Base-by-base conservation (phyloP, 768 basidiomycete genomes). In the Calvatia gigantea region DNA sequence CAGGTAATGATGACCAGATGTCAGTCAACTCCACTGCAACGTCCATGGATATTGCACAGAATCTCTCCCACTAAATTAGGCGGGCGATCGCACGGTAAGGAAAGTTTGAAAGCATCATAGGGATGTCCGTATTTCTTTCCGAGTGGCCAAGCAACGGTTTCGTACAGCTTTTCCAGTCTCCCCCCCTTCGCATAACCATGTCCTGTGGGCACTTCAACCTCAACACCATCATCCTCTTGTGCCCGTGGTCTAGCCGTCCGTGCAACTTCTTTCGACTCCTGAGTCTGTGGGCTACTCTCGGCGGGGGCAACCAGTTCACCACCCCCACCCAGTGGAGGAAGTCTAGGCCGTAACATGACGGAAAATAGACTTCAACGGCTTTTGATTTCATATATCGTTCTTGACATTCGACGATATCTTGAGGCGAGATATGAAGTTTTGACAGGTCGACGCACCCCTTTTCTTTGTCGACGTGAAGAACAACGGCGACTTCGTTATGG, bases 391-490 rank as follows among this genome's bases (percentile, higher is more conserved):
- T 94, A 72, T 92, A 99, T 39, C 93, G 86, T 65, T 98, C 96
- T 69, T 98, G 96, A 74, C 97, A 98, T 73, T 97, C 97, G 17
- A 87, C 85, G 67, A 99, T 96, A 68, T 98, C 97, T 68, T 99
- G 96, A 2, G 96, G 89, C 2, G 94, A 97, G 3, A 99, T 97
- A 62, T 96, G 89, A 59, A 97, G 86, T 78, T 99, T 99, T 46
- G 95, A 98, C 23, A 98, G 80, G 81, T 99, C 97, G 68, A 99
- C 98, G 73, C 98, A 98, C 8, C 96, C 96, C 77, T 99, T 99
- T 74, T 98, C 97, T 71, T 97, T 97, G 80, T 99, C 97, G 23
- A 99, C 96, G 60, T 97, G 81, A 53, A 98, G 84, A 0, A 98
- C 97, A 60, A 99, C 95, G 58, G 98, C 97, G 59, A 98, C 96